Evolutionary conservation across 2,329 filamentous ascomycete genomes (phyloP).

Genomic region (Neospermospora avenae): DNA sequence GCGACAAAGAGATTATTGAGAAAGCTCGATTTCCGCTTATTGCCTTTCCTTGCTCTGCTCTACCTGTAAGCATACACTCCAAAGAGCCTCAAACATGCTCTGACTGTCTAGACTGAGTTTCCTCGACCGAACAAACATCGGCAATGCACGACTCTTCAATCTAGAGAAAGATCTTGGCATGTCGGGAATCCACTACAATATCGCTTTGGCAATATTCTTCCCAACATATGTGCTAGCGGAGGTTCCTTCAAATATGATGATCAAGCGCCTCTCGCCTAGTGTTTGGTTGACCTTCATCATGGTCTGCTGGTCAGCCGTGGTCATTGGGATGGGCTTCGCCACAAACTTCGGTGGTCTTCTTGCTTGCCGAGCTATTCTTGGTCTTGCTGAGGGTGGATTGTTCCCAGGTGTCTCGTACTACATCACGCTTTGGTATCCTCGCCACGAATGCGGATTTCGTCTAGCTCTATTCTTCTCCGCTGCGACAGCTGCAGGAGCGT

Average conservation of each 20-base stretch:
- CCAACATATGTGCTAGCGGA: constrained; percentile 33
- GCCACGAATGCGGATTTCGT: constrained; percentile 57
- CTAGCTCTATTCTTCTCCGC: constrained; percentile 61
- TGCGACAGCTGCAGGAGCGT: constrained; percentile 51
- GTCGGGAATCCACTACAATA: constrained; percentile 31
- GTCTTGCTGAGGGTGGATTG: constrained; percentile 51
- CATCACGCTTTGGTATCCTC: constrained; percentile 51
- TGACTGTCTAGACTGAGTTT: constrained; percentile 26
- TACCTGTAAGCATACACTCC: constrained; percentile 40
- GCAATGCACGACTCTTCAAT: constrained; percentile 33
- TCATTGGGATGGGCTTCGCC: constrained; percentile 65
- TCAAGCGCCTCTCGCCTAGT: constrained; percentile 43
- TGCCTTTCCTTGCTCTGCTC: constrained; percentile 49
- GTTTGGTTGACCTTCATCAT: constrained; percentile 65
- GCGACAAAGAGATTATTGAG: constrained; percentile 23
- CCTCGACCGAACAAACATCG: constrained; percentile 34
- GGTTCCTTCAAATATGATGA: constrained; percentile 39
- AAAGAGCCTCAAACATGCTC: neutral
- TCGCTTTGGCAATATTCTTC: constrained; percentile 35
- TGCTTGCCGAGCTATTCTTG: constrained; percentile 49
- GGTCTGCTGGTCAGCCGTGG: constrained; percentile 62
- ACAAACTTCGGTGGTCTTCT: constrained; percentile 51
- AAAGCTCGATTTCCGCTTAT: constrained; percentile 29
- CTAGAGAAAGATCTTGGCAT: constrained; percentile 36
- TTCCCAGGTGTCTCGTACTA: constrained; percentile 61